A percentile compares a stretch with the other conserved stretches of the same genome.
phyloP scores from a whole-genome alignment of 225 moss, liverwort and hornwort species.

The Polytrichum formosum region DNA sequence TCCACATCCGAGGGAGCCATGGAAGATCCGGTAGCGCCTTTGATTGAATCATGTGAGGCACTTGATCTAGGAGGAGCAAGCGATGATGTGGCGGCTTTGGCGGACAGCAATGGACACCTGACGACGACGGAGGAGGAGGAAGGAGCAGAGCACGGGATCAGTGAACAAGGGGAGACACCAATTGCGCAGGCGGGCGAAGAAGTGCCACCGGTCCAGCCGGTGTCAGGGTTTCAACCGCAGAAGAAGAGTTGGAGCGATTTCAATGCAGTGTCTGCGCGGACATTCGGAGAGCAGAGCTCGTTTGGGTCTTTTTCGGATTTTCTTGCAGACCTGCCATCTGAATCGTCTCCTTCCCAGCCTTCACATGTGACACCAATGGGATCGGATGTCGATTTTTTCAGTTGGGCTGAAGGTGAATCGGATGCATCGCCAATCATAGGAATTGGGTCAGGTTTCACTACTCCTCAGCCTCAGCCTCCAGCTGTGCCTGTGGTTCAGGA shows the following conservation, averaged over 20 bases:
- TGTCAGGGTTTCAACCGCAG: conserved; percentile 25
- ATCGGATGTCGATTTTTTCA: conserved; percentile 61
- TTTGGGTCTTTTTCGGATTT: conserved; percentile 95
- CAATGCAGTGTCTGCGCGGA: conserved; percentile 44
- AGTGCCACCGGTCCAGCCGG: conserved; percentile 18
- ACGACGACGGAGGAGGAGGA: conserved; percentile 5
- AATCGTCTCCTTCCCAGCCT: conserved; percentile 22
- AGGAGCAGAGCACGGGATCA: conserved; percentile 18
- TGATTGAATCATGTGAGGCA: conserved; percentile 24
- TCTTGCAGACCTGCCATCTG: conserved; percentile 45
- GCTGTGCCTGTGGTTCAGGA: conserved; percentile 9
- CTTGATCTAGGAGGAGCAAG: conserved; percentile 18
- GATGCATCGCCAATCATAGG: conserved; percentile 11
- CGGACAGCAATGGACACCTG: conserved; percentile 43
- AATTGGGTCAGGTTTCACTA: conserved; percentile 12
- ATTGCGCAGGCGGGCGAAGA: conserved; percentile 22
- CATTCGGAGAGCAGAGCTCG: conserved; percentile 60
- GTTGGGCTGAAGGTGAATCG: conserved; percentile 23
- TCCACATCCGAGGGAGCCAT: conserved; percentile 7
- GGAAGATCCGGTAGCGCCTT: conserved; percentile 28
- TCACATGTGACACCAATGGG: conserved; percentile 18
- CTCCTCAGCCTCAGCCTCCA: conserved; percentile 3
- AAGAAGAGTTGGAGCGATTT: conserved; percentile 78
- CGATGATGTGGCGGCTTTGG: conserved; percentile 7
- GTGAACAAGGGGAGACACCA: conserved; percentile 1